A percentile compares a stretch with the other conserved stretches of the same genome.
These are phyloP conservation scores for Penicillium argentinense DNA, from an alignment of 495 filamentous ascomycete species.

Conservation along the genomic window DNA sequence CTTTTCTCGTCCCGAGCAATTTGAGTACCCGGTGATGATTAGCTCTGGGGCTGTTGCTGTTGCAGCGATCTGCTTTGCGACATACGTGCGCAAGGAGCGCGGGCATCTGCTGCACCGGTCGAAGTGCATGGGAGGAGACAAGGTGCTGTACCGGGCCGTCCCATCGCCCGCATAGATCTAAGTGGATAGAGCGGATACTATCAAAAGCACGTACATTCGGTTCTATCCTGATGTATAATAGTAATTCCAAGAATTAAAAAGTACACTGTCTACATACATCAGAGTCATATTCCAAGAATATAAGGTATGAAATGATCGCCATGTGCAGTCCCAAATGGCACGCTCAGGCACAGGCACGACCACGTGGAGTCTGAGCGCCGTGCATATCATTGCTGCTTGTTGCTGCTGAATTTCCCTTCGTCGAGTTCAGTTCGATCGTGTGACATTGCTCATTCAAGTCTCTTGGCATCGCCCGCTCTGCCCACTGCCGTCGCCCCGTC, in stretches of 20 bases:
- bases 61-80: slow-evolving; percentile 53
- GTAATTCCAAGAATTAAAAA: too few species aligned
- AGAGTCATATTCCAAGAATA: too few species aligned
- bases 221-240: too few species aligned
- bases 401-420: too few species aligned
- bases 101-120: slow-evolving; percentile 62
- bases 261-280: too few species aligned
- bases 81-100: slow-evolving; percentile 55
- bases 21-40: slow-evolving; percentile 60
- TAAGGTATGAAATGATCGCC: too few species aligned
- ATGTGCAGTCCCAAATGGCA: too few species aligned
- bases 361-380: slow-evolving; percentile 8
- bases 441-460: neutral
- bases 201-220: too few species aligned
- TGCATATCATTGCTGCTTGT: slow-evolving; percentile 7
- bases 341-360: too few species aligned
- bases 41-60: slow-evolving; percentile 50
- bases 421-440: too few species aligned
- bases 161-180: neutral
- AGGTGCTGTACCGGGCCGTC: slow-evolving; percentile 10
- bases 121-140: slow-evolving; percentile 29
- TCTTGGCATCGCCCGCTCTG: too few species aligned
- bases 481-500: too few species aligned
- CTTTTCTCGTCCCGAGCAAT: slow-evolving; percentile 56
- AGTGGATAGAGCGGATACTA: neutral